These are phyloP conservation scores for Linnemannia hyalina DNA, from an alignment of 192 early-diverging fungal species.

Conservation along the genomic window DNA sequence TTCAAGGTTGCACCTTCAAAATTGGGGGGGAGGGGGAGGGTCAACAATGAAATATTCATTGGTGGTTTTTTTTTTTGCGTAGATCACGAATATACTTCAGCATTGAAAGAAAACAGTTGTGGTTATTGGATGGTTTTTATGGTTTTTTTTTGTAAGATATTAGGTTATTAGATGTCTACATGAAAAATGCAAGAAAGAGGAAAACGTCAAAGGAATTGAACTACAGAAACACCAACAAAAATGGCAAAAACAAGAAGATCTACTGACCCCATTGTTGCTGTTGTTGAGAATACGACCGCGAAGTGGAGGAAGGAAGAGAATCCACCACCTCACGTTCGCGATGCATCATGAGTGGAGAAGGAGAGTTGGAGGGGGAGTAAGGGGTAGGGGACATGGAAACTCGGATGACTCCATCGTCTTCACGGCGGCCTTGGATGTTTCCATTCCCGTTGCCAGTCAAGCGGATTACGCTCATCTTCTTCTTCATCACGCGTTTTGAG, in stretches of 20 bases:
- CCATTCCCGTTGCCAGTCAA: slow-evolving; percentile 27
- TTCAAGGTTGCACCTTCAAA: no score
- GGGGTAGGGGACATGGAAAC: slow-evolving; percentile 25
- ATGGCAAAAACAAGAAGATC: background rate
- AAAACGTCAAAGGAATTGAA: background rate
- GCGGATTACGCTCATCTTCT: slow-evolving; percentile 32
- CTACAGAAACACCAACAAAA: no score
- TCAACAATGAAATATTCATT: no score
- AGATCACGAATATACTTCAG: no score
- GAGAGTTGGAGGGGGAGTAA: background rate
- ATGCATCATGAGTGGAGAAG: slow-evolving; percentile 6
- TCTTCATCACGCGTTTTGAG: slow-evolving; percentile 28
- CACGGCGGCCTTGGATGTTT: slow-evolving; percentile 16
- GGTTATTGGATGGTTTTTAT: no score
- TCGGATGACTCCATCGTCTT: slow-evolving; percentile 23
- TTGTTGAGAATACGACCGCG: background rate
- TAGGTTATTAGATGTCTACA: no score
- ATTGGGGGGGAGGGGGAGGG: no score
- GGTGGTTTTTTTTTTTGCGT: no score
- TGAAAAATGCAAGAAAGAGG: background rate
- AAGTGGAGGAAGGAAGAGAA: background rate
- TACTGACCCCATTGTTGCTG: background rate
- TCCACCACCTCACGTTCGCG: background rate
- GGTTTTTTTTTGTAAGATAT: no score
- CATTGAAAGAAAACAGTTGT: no score